Evolutionary conservation across 2,329 filamentous ascomycete genomes (phyloP).

Genomic region (Fusarium ramigenum): DNA sequence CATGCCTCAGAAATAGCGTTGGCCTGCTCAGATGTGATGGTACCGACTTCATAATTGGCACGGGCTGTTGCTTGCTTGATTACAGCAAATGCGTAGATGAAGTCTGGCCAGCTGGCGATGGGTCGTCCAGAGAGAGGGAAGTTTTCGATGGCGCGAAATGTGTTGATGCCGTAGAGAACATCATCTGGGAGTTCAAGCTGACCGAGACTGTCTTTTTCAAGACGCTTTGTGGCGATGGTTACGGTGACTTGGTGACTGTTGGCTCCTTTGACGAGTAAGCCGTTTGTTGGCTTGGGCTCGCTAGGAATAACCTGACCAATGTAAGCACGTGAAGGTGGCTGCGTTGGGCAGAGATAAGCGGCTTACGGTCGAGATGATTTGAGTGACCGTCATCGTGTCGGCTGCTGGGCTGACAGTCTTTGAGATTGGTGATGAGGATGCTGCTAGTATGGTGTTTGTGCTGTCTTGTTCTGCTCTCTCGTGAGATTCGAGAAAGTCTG

Average conservation of each 20-base stretch:
- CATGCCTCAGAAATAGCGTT: background rate
- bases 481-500: too few species aligned
- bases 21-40: background rate
- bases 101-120: background rate
- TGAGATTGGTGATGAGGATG: background rate
- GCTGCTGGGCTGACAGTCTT: background rate
- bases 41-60: background rate
- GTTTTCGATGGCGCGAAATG: constrained; percentile 3
- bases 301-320: background rate
- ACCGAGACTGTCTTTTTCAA: constrained; percentile 1
- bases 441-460: background rate
- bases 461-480: background rate
- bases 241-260: background rate
- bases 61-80: constrained; percentile 7
- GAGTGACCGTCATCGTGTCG: background rate
- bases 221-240: background rate
- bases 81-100: background rate
- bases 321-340: background rate
- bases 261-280: background rate
- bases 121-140: constrained; percentile 2
- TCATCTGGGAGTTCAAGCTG: background rate
- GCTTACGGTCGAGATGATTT: background rate
- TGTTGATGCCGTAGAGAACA: constrained; percentile 4
- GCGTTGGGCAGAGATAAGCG: too few species aligned
- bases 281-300: background rate